Evolutionary conservation across 106 monocot species (phyloP), one percentile per base, ranked within the genome.

Genomic region (Amphibolis antarctica): DNA sequence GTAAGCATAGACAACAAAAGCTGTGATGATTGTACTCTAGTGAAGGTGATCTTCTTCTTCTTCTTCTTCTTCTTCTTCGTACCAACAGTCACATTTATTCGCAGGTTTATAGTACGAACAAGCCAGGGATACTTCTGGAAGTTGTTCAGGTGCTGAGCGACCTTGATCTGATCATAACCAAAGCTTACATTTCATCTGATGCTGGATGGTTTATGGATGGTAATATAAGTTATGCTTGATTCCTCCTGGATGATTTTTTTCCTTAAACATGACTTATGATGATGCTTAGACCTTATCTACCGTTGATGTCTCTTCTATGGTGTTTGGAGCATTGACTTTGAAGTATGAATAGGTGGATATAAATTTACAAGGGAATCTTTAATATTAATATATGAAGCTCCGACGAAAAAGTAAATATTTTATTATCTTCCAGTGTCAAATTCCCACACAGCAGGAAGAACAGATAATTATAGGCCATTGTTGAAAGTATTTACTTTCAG

Each of bases 201-300:
- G 86, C 86, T 0, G 79, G 81, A 51, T 94, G 88, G 88, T 94
- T 94, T 69, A 83, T 94, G 89, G 93, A 94, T 66, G 88, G 88
- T 94, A 76, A 74, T 66, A 18, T 52, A 4, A 42, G 9, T 52
- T 45, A 9, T 49, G 9, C 23, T 63, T 23, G 22, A 23, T 12
- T 15, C 1, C 15, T 3, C 58, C 26, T 58, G 58, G 10, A 42
- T 61, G 12, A 10, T 61, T 0, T 29, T 57, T 10, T 60, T 3
- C 18, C 1, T 28, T 60, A 21, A 12, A 25, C 15, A 65, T 27
- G 17, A 28, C 15, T 36, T 60, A 11, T 3, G 49, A 3, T 49
- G 49, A 17, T 49, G 49, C 18, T 49, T 19, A 49, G 49, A 19
- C n/a, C 17, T 49, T 15, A 3, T 3, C 12, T 19, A 12, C n/a